Percentiles rank a stretch among this genome's conserved stretches.
Conservation (phyloP, 2,329 filamentous ascomycete genomes). For the Aureobasidium melanogenum region DNA sequence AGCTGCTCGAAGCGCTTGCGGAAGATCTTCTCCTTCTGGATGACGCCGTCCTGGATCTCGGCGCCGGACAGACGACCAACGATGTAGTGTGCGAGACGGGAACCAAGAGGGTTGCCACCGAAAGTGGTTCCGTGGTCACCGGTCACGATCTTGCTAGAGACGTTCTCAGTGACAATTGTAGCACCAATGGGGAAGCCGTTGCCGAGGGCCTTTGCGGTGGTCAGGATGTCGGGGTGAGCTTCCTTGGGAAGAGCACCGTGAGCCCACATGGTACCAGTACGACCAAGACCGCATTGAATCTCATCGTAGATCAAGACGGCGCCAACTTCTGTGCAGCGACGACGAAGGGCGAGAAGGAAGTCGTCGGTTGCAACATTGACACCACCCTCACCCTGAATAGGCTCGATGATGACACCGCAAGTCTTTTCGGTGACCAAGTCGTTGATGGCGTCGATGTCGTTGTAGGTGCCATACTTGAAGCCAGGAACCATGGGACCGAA, state of each 20-base stretch:
- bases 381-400: conserved; percentile 94
- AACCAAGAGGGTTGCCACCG: conserved; percentile 82
- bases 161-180: conserved; percentile 56
- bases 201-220: conserved; percentile 89
- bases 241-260: conserved; percentile 64
- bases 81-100: conserved; percentile 76
- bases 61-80: conserved; percentile 66
- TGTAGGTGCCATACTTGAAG: conserved; percentile 78
- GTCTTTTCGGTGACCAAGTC: conserved; percentile 74
- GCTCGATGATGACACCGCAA: conserved; percentile 91
- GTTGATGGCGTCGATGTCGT: conserved; percentile 65
- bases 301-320: conserved; percentile 91
- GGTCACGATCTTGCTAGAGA: conserved; percentile 59
- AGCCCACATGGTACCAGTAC: conserved; percentile 87
- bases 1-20: conserved; percentile 49
- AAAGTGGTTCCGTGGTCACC: conserved; percentile 94
- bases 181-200: conserved; percentile 96
- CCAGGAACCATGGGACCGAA: conserved; percentile 94
- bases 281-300: conserved; percentile 87
- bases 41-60: conserved; percentile 60
- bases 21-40: conserved; percentile 56
- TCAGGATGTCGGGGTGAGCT: conserved; percentile 88
- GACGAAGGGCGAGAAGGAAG: conserved; percentile 76
- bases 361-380: conserved; percentile 75
- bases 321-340: conserved; percentile 75